Evolutionary conservation across 768 basidiomycete species (phyloP).

Genomic region (Gloeopeniophorella convolvens): DNA sequence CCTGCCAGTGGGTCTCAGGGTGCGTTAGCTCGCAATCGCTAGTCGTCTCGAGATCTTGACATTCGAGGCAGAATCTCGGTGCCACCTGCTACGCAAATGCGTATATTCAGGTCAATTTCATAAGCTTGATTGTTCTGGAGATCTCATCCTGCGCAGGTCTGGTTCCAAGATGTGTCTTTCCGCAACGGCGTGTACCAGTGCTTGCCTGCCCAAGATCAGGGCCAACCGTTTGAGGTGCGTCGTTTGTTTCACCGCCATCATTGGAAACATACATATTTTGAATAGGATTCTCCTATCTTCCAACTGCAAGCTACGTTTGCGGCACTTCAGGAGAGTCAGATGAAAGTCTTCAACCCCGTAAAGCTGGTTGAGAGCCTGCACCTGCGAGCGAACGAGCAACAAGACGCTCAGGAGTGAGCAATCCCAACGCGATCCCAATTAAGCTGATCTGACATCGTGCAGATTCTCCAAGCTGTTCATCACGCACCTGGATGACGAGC

Average conservation of each 20-base stretch:
- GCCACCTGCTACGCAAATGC: constrained; percentile 98
- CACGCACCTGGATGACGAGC: constrained; percentile 80
- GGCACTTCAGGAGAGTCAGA: constrained; percentile 68
- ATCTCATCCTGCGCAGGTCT: constrained; percentile 51
- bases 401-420: constrained; percentile 92
- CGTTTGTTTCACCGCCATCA: neutral
- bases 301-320: constrained; percentile 79
- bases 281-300: constrained; percentile 70
- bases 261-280: neutral
- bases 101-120: constrained; percentile 65
- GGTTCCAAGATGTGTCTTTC: constrained; percentile 84
- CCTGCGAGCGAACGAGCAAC: constrained; percentile 79
- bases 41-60: neutral
- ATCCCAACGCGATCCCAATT: neutral
- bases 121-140: neutral
- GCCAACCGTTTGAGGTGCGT: constrained; percentile 38
- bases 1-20: constrained; percentile 74
- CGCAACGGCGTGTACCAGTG: constrained; percentile 79
- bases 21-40: constrained; percentile 26
- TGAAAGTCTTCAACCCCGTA: constrained; percentile 72
- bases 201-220: constrained; percentile 46
- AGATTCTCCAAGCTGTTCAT: constrained; percentile 96
- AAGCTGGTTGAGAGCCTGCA: constrained; percentile 82
- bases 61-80: constrained; percentile 71
- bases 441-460: constrained; percentile 8